Evolutionary conservation across 805 yeast genomes (phyloP), one percentile per base, ranked within the genome.

Genomic region (Saturnispora sekii): DNA sequence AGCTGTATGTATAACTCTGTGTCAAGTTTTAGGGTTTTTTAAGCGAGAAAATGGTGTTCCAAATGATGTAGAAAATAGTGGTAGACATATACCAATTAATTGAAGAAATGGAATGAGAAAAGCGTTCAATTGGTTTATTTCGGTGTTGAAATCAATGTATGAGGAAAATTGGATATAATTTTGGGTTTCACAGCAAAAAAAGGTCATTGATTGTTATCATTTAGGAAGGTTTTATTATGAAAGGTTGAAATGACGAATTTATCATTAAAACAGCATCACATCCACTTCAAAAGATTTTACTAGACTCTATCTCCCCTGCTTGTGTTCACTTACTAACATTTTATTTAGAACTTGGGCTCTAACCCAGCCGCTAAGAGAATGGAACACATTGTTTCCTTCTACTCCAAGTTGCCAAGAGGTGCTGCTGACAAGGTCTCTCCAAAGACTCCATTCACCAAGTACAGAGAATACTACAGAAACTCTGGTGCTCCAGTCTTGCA

Each of bases 311-410:
- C 26, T 21, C 26, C 2, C 7, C 26, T 21, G 6, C 26, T 2
- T 21, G 26, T 21, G 15, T 11, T 29, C 21, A 7, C 10, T n/a
- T 39, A 40, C 40, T 46, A 32, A 36, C 43, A 36, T 34, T 21
- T 4, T n/a, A 26, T 21, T 32, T 8, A 81, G 83, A 89, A 87
- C 83, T 74, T 93, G 56, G 95, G 96, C 49, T 77, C 95, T 50
- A 87, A 88, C 72, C 96, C 97, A 61, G 84, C 90, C 60, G 97
- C 97, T 58, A 86, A 87, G 77, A 86, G 95, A 73, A 86, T 93
- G 82, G 82, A 86, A 55, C 84, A 85, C 66, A 95, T 90, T 60
- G 97, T 90, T 59, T 75, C 85, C 53, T 89, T 93, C 79, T 90
- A 90, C 84, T 85, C 90, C 73, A 81, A 87, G 57, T 79, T 90